phyloP scores from a whole-genome alignment of 192 early-diverging fungal species.

The Helicostylum pulchrum region DNA sequence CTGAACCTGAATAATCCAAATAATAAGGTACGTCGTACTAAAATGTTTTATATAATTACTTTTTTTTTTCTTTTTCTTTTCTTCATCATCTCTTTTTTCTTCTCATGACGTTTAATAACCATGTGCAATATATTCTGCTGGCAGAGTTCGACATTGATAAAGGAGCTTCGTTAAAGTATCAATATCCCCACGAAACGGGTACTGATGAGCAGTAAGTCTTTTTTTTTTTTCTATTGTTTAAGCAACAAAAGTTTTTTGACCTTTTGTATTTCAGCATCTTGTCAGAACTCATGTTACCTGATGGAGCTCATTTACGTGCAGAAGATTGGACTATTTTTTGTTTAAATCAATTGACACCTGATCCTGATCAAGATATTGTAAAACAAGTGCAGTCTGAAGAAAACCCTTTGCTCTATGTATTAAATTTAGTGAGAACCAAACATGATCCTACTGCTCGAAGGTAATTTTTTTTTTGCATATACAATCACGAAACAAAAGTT shows the following conservation, averaged over 20 bases:
- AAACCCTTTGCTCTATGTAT: constrained; percentile 80
- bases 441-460: constrained; percentile 78
- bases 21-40: too few species aligned
- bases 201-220: constrained; percentile 74
- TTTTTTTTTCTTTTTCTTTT: too few species aligned
- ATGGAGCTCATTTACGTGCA: constrained; percentile 89
- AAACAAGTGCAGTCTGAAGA: constrained; percentile 31
- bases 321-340: constrained; percentile 96
- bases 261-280: constrained; percentile 49
- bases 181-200: constrained; percentile 81
- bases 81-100: background rate
- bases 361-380: constrained; percentile 26
- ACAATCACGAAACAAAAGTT: background rate
- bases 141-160: constrained; percentile 97
- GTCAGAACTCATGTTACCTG: constrained; percentile 96
- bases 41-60: too few species aligned
- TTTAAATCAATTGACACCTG: constrained; percentile 69
- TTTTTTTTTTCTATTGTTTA: background rate
- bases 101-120: constrained; percentile 7
- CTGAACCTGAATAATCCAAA: too few species aligned
- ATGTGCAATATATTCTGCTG: constrained; percentile 83
- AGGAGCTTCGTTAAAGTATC: constrained; percentile 81
- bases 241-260: too few species aligned
- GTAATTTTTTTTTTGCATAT: constrained; percentile 29
- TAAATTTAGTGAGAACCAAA: constrained; percentile 88